phyloP scores from a whole-genome alignment of 495 filamentous ascomycete species.

The Aspergillus nidulans region DNA sequence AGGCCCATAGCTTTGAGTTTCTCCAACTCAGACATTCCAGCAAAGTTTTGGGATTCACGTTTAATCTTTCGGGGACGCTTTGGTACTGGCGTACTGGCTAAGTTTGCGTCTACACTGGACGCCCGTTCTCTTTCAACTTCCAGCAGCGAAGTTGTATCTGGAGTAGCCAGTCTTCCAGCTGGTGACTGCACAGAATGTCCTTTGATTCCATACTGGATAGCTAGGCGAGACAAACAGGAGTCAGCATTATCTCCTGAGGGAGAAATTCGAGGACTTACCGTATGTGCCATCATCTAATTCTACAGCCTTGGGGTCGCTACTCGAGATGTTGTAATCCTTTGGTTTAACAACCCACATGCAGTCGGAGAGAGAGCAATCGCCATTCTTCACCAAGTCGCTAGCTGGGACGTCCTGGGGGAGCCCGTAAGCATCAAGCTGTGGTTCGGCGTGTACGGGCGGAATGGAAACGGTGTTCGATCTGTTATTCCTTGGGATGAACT shows the following conservation, averaged over 20 bases:
- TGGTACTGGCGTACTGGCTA: not conserved
- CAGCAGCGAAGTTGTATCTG: not conserved
- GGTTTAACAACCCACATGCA: conserved; percentile 32
- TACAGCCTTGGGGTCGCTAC: conserved; percentile 29
- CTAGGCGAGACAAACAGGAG: not conserved
- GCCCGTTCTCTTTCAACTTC: conserved; percentile 7
- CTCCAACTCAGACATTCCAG: conserved; percentile 34
- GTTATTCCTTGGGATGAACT: conserved; percentile 34
- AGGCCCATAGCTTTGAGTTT: conserved; percentile 38
- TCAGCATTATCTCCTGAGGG: not conserved
- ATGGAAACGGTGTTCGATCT: conserved; percentile 27
- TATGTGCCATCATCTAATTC: conserved; percentile 27
- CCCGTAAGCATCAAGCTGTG: conserved; percentile 50
- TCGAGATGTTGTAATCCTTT: conserved; percentile 27
- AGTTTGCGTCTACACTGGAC: not conserved
- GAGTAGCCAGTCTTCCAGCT: not conserved
- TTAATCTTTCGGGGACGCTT: conserved; percentile 5
- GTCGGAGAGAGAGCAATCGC: conserved; percentile 44
- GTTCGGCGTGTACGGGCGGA: conserved; percentile 32
- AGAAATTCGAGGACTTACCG: conserved; percentile 14
- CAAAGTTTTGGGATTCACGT: conserved; percentile 19
- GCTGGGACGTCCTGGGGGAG: conserved; percentile 35
- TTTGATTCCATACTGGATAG: conserved; percentile 4
- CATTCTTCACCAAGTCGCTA: conserved; percentile 34
- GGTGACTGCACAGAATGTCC: not conserved